These are phyloP conservation scores for Entamoeba histolytica DNA, from an alignment of 208 protist genomes.

Conservation along the genomic window DNA sequence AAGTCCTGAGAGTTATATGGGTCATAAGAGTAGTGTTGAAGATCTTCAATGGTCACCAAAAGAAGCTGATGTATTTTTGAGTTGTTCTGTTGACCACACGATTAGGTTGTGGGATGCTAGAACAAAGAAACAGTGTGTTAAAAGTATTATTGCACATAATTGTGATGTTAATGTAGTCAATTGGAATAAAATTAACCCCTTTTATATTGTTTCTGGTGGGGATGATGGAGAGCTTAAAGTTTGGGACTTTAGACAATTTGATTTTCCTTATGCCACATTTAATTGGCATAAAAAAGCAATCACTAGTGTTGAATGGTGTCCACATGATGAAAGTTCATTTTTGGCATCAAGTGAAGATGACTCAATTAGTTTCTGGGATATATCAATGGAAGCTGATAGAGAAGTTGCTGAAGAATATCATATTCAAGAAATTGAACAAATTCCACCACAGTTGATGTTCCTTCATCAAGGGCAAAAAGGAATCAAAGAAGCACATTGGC, in stretches of 20 bases:
- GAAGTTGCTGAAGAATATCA: slow-evolving; percentile 58
- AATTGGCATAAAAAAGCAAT: neutral
- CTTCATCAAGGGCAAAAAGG: slow-evolving; percentile 76
- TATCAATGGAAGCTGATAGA: slow-evolving; percentile 73
- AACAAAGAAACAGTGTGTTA: neutral
- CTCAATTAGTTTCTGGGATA: slow-evolving; percentile 77
- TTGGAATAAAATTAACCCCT: neutral
- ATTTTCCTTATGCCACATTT: neutral
- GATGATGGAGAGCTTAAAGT: neutral
- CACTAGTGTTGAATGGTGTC: neutral
- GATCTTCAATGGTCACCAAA: neutral
- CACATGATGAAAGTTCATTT: neutral
- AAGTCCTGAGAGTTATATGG: neutral
- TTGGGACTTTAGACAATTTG: neutral
- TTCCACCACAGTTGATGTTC: slow-evolving; percentile 76
- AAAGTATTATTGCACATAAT: neutral
- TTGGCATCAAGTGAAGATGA: neutral
- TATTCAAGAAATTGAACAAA: slow-evolving; percentile 42
- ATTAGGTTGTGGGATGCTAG: neutral
- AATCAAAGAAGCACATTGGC: slow-evolving; percentile 88
- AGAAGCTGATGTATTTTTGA: neutral
- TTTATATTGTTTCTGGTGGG: neutral
- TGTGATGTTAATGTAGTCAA: neutral
- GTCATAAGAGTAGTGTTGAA: neutral
- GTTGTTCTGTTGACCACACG: neutral